Conservation (phyloP, 2,329 filamentous ascomycete genomes). For the Dryadomyces quercus-mongolicae region DNA sequence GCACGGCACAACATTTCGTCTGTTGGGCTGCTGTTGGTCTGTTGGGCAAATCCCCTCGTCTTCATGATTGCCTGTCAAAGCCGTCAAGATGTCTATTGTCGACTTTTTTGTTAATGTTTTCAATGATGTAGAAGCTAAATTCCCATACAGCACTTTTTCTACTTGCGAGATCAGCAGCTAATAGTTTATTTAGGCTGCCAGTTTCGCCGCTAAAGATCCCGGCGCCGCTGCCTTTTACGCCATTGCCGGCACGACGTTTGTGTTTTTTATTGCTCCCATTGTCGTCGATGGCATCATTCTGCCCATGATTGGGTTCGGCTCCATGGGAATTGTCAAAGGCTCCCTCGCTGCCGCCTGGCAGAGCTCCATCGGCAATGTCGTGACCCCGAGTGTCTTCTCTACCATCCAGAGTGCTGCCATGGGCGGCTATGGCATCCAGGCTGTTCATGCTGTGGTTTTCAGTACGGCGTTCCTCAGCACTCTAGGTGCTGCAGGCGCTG, state of each 20-base stretch:
- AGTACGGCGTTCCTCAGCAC: neutral
- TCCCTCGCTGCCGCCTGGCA: constrained; percentile 16
- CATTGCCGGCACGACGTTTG: neutral
- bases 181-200: too few relatives aligned
- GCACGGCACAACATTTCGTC: too few relatives aligned
- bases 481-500: neutral
- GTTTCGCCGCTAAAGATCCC: neutral
- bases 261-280: neutral
- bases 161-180: too few relatives aligned
- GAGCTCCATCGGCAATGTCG: constrained; percentile 17
- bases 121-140: too few relatives aligned
- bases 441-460: neutral
- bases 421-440: constrained; percentile 16
- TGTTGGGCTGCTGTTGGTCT: too few relatives aligned
- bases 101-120: too few relatives aligned
- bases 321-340: neutral
- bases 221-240: neutral
- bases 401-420: constrained; percentile 20
- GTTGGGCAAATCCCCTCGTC: too few relatives aligned
- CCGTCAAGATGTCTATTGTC: too few relatives aligned
- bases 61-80: too few relatives aligned
- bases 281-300: neutral
- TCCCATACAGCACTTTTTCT: too few relatives aligned
- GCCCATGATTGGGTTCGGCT: neutral
- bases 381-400: constrained; percentile 15